Evolutionary conservation across 192 early-diverging fungal genomes (phyloP).

Genomic region (Coemansia sp.): DNA sequence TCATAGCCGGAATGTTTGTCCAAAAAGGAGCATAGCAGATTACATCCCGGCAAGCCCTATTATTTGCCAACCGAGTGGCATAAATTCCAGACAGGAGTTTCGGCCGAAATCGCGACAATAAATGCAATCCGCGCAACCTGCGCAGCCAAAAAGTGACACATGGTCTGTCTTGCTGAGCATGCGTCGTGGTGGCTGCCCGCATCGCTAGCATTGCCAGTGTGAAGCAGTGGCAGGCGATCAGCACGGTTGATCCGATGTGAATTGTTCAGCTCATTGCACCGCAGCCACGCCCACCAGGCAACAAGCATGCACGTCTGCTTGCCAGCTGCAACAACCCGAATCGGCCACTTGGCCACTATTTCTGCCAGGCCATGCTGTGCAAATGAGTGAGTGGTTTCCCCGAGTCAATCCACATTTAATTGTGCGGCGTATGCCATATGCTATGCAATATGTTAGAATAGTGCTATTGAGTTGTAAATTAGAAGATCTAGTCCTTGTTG

Average conservation of each 20-base stretch:
- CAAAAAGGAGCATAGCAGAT: background rate
- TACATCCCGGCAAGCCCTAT: background rate
- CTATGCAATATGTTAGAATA: background rate
- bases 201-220: background rate
- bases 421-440: too few species aligned
- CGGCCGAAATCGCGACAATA: background rate
- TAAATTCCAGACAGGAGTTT: background rate
- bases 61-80: background rate
- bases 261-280: background rate
- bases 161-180: background rate
- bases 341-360: background rate
- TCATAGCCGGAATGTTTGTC: background rate
- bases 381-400: too few species aligned
- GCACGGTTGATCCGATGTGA: background rate
- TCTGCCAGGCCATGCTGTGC: background rate
- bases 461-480: background rate
- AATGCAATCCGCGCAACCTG: too few species aligned
- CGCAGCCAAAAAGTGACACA: conserved; percentile 1
- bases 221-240: background rate
- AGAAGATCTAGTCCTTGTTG: conserved; percentile 46
- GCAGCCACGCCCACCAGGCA: background rate
- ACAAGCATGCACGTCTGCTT: too few species aligned
- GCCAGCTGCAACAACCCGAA: background rate
- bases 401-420: too few species aligned
- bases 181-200: background rate